Evolutionary conservation across 306 rosid species (phyloP), one percentile per base, ranked within the genome.

Genomic region (Mimosa bimucronata): DNA sequence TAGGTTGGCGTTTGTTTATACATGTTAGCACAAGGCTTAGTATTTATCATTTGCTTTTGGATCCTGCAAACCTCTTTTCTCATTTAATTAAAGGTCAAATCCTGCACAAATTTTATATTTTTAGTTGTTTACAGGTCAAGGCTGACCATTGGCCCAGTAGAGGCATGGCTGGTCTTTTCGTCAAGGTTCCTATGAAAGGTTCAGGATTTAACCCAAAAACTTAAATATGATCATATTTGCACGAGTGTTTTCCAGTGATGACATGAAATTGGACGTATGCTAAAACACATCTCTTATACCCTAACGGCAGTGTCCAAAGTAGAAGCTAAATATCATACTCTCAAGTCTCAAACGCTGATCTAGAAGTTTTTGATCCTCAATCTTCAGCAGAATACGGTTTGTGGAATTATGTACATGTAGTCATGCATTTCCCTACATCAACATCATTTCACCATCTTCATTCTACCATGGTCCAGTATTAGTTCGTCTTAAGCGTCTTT

Each of bases 401-500:
- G 67, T 73, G 68, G 80, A 73, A 42, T 23, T 75, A 78, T 81
- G 31, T 83, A 80, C 83, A 50, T 25, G 57, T 65, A 65, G 37
- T 78, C 83, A 48, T 25, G 66, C 74, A 65, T 31, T 78, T 30
- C 15, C 70, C 23, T 40, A 81, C 83, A 82, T 28, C 79, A 29
- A 23, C 69, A 73, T 70, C 79, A 76, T 68, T 48, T 71, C 73
- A 45, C 79, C 82, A 62, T 85, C 81, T 80, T 21, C 69, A 73
- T 40, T 80, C 88, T 83, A 96, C 97, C 93, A 89, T 2, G 98
- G 97, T 60, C 97, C 96, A 28, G 97, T 87, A 83, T 82, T 88
- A 9, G 97, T 91, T 82, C 97, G 86, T 84, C 97, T 86, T 82
- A 96, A 83, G 93, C 99, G 87, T 76, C 85, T 86, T 77, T 79